Evolutionary conservation across 805 yeast genomes (phyloP), one percentile per base, ranked within the genome.

Genomic region (Debaryomyces tyrocola): DNA sequence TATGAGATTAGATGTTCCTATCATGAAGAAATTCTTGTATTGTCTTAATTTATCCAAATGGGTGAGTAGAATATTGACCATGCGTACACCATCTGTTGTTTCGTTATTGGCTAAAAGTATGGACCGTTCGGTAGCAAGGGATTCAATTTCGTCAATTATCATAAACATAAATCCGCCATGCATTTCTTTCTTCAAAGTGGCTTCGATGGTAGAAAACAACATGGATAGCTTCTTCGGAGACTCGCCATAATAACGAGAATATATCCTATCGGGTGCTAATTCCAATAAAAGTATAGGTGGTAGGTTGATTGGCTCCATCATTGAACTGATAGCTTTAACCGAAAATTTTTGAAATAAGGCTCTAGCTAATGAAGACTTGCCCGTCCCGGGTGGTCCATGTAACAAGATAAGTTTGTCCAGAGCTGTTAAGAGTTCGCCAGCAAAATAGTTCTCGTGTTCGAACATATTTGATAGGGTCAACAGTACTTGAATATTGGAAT

Each of bases 311-410:
- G 2, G 66, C 45, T 0, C 73, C 70, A 15, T 52, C 54, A 14
- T 51, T 41, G 10, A 20, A 20, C 44, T 46, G 4, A 27, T 43
- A 33, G 34, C 43, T 18, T 68, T 49, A 9, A 70, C 65, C 18
- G 75, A 57, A 20, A 73, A 44, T 52, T 72, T 74, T 31, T 73
- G 77, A 27, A 74, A 64, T 6, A 73, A 38, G 0, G 77, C 66
- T 37, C 59, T 70, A 37, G 75, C 69, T 4, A 74, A 43, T 2
- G 75, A 69, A 1, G 78, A 71, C 54, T 75, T 75, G 4, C 79
- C 79, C 2, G 77, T 70, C 0, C 79, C 79, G 4, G 79, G 77
- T 2, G 77, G 73, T 0, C 79, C 79, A 53, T 73, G 70, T 1
- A 74, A 51, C 4, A 66, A 42, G 10, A 63, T 18, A n/a, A 27